Evolutionary conservation across 768 basidiomycete species (phyloP).

Genomic region (Trametes gibbosa): DNA sequence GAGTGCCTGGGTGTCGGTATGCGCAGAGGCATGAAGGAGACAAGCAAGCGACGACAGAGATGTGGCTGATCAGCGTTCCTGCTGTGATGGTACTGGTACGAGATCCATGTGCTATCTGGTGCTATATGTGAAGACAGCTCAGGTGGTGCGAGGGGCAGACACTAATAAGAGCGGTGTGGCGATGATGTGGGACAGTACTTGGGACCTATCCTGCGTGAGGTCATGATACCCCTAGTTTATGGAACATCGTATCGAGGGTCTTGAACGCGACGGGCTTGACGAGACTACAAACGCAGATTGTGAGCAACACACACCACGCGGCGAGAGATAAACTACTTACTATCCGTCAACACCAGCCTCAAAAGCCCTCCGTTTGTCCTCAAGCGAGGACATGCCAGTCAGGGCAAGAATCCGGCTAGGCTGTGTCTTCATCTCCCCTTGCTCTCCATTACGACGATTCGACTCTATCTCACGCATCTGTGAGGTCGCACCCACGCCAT

Average conservation of each 20-base stretch:
- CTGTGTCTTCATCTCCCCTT: constrained; percentile 15
- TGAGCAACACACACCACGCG: background rate
- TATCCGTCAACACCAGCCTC: constrained; percentile 95
- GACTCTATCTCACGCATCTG: constrained; percentile 79
- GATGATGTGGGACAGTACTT: background rate
- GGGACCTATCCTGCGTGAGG: constrained; percentile 1
- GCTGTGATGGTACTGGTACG: background rate
- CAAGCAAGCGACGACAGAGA: background rate
- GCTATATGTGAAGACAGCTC: background rate
- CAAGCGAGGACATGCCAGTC: constrained; percentile 90
- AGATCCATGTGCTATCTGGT: background rate
- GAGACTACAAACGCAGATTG: constrained; percentile 46
- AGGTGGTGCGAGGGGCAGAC: background rate
- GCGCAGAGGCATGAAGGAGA: background rate
- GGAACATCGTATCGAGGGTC: constrained; percentile 81
- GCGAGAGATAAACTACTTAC: constrained; percentile 47
- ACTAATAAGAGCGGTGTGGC: background rate
- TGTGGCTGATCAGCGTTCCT: background rate
- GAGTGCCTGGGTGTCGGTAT: background rate
- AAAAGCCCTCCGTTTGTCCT: constrained; percentile 89
- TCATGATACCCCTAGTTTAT: constrained; percentile 57
- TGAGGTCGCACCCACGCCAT: constrained; percentile 82
- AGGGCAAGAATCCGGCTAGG: constrained; percentile 73
- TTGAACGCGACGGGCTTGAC: constrained; percentile 97
- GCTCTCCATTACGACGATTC: constrained; percentile 28